Conservation (phyloP, 129 eudicot species). For the Chrysanthemum makinoi region DNA sequence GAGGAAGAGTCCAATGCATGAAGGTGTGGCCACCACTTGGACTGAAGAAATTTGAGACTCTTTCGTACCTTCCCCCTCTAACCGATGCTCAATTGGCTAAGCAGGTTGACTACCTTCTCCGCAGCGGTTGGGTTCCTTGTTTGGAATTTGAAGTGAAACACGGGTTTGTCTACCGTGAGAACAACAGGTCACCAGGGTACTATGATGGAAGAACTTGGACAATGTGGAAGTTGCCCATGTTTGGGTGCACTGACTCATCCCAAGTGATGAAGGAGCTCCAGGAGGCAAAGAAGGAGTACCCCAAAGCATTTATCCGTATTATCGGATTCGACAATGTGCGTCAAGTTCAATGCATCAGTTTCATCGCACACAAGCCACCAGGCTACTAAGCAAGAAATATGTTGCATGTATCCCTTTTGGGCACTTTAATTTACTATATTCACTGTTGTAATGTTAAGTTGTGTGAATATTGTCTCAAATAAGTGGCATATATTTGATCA, state of each 20-base stretch:
- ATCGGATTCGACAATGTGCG: constrained; percentile 72
- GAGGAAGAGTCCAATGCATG: constrained; percentile 58
- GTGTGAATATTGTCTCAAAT: constrained; percentile 9
- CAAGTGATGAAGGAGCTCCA: constrained; percentile 54
- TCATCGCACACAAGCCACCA: constrained; percentile 56
- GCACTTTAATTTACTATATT: background rate
- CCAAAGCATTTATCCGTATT: constrained; percentile 46
- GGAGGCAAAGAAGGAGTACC: constrained; percentile 54
- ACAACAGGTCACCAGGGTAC: constrained; percentile 57
- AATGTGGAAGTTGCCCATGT: constrained; percentile 90
- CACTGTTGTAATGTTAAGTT: constrained; percentile 6
- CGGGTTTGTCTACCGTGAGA: constrained; percentile 59
- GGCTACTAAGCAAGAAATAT: constrained; percentile 18
- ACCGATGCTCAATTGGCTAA: constrained; percentile 11
- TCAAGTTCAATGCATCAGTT: constrained; percentile 77
- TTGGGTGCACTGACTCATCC: constrained; percentile 58
- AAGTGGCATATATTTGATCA: background rate
- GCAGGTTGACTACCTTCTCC: constrained; percentile 62
- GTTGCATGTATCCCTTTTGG: background rate
- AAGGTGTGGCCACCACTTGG: constrained; percentile 69
- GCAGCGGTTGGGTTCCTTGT: constrained; percentile 71
- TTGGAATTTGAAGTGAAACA: constrained; percentile 48
- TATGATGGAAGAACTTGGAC: constrained; percentile 80
- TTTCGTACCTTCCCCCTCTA: constrained; percentile 61
- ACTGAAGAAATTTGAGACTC: constrained; percentile 64